A percentile compares a stretch with the other conserved stretches of the same genome.
phyloP scores from a whole-genome alignment of 768 basidiomycete genomes.

The Steccherinum ochraceum region DNA sequence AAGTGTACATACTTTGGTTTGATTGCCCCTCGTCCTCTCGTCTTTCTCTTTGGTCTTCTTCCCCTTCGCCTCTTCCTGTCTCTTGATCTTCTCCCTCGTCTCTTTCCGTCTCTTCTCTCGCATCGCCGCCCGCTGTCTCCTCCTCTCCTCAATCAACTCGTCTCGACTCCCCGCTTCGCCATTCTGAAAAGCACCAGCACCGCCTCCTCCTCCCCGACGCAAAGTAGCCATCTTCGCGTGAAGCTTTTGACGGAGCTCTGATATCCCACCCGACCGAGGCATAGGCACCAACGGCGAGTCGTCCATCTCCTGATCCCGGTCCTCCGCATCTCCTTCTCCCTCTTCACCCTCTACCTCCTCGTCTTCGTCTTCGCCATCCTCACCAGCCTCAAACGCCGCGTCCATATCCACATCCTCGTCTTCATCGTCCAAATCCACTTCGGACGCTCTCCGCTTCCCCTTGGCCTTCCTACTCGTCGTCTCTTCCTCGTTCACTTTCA shows the following conservation, averaged over 20 bases:
- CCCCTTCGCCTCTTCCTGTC: conserved; percentile 52
- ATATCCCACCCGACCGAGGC: conserved; percentile 56
- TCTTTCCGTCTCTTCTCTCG: conserved; percentile 82
- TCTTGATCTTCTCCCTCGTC: conserved; percentile 74
- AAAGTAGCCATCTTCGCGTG: conserved; percentile 70
- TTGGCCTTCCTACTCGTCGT: conserved; percentile 19
- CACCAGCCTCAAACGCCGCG: conserved; percentile 14
- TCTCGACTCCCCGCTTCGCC: conserved; percentile 60
- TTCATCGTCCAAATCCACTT: conserved; percentile 22
- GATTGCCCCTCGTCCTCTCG: conserved; percentile 33
- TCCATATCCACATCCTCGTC: conserved; percentile 30
- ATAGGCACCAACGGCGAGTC: conserved; percentile 45
- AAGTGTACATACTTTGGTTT: conserved; percentile 44
- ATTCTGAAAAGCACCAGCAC: conserved; percentile 15
- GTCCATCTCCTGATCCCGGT: conserved; percentile 24
- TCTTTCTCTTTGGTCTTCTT: conserved; percentile 42
- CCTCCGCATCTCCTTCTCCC: conserved; percentile 12
- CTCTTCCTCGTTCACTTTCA: conserved; percentile 13
- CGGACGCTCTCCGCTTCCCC: conserved; percentile 44
- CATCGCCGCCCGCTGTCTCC: conserved; percentile 72
- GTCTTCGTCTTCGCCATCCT: conserved; percentile 27
- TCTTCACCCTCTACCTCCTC: conserved; percentile 25
- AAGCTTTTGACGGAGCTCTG: conserved; percentile 61
- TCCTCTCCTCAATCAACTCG: conserved; percentile 74
- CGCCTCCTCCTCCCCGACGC: conserved; percentile 33